These are phyloP conservation scores for Botryotinia convoluta DNA, from an alignment of 2,329 filamentous ascomycete species.

Conservation along the genomic window DNA sequence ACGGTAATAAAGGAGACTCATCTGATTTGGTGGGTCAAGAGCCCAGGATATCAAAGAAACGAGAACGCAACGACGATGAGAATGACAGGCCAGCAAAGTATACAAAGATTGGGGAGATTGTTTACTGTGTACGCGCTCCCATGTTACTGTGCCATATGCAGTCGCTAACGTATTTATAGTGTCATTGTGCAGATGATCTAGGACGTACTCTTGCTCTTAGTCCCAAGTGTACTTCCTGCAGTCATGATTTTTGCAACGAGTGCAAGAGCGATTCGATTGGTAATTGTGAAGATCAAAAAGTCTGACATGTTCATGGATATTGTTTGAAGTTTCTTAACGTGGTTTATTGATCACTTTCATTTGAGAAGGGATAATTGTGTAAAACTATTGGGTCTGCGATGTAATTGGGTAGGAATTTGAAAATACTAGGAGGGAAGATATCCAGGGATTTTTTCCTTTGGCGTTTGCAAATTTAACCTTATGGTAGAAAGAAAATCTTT, in stretches of 20 bases:
- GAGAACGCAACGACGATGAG: conserved; percentile 18
- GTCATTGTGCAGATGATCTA: conserved; percentile 26
- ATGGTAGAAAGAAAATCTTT: neutral
- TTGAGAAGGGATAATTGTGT: neutral
- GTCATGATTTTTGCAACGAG: conserved; percentile 26
- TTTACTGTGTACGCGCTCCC: conserved; percentile 29
- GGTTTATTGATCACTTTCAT: neutral
- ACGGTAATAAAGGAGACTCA: conserved; percentile 17
- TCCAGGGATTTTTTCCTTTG: neutral
- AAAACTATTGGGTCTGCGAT: conserved; percentile 5
- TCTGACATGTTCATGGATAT: neutral
- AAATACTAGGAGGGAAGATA: neutral
- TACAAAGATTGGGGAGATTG: conserved; percentile 20
- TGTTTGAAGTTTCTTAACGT: conserved; percentile 4
- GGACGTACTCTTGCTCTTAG: conserved; percentile 25
- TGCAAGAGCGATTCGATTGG: conserved; percentile 16
- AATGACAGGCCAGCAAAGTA: conserved; percentile 21
- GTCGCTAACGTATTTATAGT: conserved; percentile 23
- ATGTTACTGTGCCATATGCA: neutral
- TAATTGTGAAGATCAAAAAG: neutral
- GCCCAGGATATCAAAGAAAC: conserved; percentile 18
- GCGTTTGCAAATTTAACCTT: neutral
- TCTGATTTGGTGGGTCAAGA: conserved; percentile 18
- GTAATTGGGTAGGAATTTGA: neutral
- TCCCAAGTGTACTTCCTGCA: conserved; percentile 23